These are phyloP conservation scores for Amanita rimosa DNA, from an alignment of 768 basidiomycete species.

Conservation along the genomic window DNA sequence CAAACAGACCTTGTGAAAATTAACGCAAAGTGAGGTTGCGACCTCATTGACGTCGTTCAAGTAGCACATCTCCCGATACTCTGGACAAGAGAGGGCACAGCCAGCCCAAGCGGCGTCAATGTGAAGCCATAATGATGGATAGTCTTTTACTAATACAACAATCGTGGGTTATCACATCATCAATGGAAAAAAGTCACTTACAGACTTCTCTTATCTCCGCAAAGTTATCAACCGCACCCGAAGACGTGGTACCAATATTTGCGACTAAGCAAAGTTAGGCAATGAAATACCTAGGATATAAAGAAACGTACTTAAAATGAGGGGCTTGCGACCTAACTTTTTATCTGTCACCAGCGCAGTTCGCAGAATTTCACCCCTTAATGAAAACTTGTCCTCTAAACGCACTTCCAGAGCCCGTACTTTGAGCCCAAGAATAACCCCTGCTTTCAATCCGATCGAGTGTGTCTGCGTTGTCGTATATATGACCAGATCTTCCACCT, in stretches of 20 bases:
- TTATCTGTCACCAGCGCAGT: slow-evolving; percentile 58
- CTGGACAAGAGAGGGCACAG: slow-evolving; percentile 69
- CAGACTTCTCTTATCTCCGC: slow-evolving; percentile 63
- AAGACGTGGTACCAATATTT: slow-evolving; percentile 87
- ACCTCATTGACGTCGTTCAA: slow-evolving; percentile 66
- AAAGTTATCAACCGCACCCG: slow-evolving; percentile 77
- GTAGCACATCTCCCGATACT: slow-evolving; percentile 49
- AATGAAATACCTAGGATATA: not conserved
- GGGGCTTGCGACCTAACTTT: slow-evolving; percentile 54
- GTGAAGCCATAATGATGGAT: slow-evolving; percentile 72
- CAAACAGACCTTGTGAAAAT: slow-evolving; percentile 72
- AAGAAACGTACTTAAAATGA: slow-evolving; percentile 61
- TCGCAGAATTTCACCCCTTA: slow-evolving; percentile 53
- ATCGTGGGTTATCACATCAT: not conserved
- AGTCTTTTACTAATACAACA: slow-evolving; percentile 33
- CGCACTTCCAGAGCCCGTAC: slow-evolving; percentile 62
- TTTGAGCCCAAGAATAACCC: slow-evolving; percentile 67
- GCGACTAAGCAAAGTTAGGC: slow-evolving; percentile 39
- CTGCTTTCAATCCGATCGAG: slow-evolving; percentile 70
- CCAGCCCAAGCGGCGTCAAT: slow-evolving; percentile 93
- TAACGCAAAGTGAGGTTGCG: slow-evolving; percentile 75
- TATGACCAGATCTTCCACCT: slow-evolving; percentile 58
- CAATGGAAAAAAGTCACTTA: slow-evolving; percentile 19
- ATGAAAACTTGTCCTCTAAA: slow-evolving; percentile 48
- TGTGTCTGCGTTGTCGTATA: slow-evolving; percentile 91